Evolutionary conservation across 2,329 filamentous ascomycete species (phyloP).

Genomic region (Verticillium nubilum): DNA sequence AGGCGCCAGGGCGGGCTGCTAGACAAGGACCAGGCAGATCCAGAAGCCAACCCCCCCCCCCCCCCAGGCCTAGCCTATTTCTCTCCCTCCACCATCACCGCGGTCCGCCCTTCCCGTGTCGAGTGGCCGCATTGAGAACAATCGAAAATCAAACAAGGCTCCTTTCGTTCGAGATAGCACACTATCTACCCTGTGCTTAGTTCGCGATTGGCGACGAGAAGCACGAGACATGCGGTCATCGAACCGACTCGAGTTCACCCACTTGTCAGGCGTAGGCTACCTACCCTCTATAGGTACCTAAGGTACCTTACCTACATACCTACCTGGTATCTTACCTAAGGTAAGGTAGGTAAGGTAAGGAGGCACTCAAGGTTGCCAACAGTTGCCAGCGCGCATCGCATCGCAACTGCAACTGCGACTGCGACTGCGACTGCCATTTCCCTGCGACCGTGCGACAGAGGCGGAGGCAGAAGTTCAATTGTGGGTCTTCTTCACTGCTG

Average conservation of each 20-base stretch:
- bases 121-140: neutral
- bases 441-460: neutral
- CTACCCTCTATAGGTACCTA: too few species aligned
- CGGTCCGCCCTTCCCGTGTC: neutral
- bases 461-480: too few species aligned
- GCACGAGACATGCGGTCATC: too few species aligned
- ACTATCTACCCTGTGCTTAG: neutral
- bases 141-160: neutral
- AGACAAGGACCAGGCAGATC: neutral
- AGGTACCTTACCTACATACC: too few species aligned
- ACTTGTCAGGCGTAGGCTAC: too few species aligned
- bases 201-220: neutral
- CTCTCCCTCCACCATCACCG: neutral
- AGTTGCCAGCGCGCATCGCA: neutral
- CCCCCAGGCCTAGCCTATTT: neutral
- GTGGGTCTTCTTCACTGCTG: conserved; percentile 11
- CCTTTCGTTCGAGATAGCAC: neutral
- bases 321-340: too few species aligned
- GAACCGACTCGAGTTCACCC: too few species aligned
- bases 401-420: neutral
- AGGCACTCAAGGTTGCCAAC: too few species aligned
- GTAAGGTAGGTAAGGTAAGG: too few species aligned
- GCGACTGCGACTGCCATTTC: neutral
- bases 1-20: neutral
- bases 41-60: neutral